Conservation (phyloP, 371 early-diverging fungal genomes). For the Mucor saturninus region DNA sequence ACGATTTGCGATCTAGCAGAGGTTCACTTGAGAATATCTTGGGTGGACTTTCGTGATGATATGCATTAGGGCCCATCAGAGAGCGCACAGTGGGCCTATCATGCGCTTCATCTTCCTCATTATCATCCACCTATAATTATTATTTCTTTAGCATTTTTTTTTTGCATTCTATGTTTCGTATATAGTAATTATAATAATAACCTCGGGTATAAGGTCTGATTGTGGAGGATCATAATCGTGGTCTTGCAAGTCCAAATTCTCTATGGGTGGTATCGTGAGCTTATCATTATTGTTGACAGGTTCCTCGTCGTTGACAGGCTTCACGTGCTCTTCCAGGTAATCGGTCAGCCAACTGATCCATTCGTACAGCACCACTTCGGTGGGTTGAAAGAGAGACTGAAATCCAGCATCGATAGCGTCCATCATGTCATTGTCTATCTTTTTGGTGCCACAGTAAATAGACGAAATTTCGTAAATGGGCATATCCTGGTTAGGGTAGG, state of each 20-base stretch:
- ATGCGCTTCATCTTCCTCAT: slow-evolving; percentile 6
- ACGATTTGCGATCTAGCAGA: slow-evolving; percentile 82
- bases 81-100: slow-evolving; percentile 36
- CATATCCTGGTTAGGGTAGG: slow-evolving; percentile 70
- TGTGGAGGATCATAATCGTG: slow-evolving; percentile 17
- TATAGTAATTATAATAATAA: too few relatives aligned
- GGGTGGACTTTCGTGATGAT: slow-evolving; percentile 29
- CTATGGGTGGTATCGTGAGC: too few relatives aligned
- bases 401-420: slow-evolving; percentile 62
- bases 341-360: slow-evolving; percentile 77
- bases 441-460: slow-evolving; percentile 66
- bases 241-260: too few relatives aligned
- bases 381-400: slow-evolving; percentile 61
- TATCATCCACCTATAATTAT: neutral
- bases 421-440: slow-evolving; percentile 43
- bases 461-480: slow-evolving; percentile 75
- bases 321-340: slow-evolving; percentile 51
- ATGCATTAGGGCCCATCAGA: slow-evolving; percentile 15
- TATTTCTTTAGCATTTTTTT: neutral
- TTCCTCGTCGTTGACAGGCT: neutral
- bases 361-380: slow-evolving; percentile 75
- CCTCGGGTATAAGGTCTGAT: too few relatives aligned
- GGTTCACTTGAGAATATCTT: slow-evolving; percentile 53
- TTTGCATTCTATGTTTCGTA: too few relatives aligned
- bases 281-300: too few relatives aligned